Evolutionary conservation across 805 yeast species (phyloP), one percentile per base, ranked within the genome.

Genomic region (Saturnispora kantuleensis): DNA sequence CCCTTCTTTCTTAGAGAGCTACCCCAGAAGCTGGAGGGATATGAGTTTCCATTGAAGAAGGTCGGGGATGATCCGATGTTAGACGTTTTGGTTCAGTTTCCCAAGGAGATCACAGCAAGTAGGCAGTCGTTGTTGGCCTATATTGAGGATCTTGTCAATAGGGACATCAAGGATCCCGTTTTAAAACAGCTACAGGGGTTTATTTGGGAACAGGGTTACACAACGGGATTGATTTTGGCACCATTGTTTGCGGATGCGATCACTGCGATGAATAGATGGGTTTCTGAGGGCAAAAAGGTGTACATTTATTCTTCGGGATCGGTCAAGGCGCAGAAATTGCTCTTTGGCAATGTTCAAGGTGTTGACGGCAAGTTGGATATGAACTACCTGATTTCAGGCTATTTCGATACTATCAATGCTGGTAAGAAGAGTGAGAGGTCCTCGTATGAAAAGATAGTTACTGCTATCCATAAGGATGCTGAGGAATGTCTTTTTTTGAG

Each of bases 231-330:
- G 47, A 70, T 89, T 46, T 69, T 68, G 52, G 93, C 95, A 0
- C 95, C 95, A 0, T 58, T 89, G 4, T 89, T 77, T 56, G 56
- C 52, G 0, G 97, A 89, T 60, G 89, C 93, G 1, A 69, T 84
- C 38, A 63, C 64, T 0, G 72, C 74, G 37, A 74, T 88, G 42
- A 52, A 67, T 41, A 45, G 54, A 3, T 73, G 79, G 75, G 47
- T 54, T 3, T 52, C 50, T 30, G 44, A 51, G 11, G 64, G 65
- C 2, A 32, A 18, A 10, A 16, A 21, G 4, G 65, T 86, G 0
- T 84, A 71, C 56, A 86, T 89, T 15, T 89, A 89, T 63, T 87
- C 96, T 0, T 84, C 95, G 26, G 97, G 97, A 0, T 81, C 93
- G 36, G 77, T 89, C 18, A 74, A 79, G 47, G 97, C 97, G 0